Evolutionary conservation across 495 filamentous ascomycete genomes (phyloP), one percentile per base, ranked within the genome.

Genomic region (Penicillium salamii): DNA sequence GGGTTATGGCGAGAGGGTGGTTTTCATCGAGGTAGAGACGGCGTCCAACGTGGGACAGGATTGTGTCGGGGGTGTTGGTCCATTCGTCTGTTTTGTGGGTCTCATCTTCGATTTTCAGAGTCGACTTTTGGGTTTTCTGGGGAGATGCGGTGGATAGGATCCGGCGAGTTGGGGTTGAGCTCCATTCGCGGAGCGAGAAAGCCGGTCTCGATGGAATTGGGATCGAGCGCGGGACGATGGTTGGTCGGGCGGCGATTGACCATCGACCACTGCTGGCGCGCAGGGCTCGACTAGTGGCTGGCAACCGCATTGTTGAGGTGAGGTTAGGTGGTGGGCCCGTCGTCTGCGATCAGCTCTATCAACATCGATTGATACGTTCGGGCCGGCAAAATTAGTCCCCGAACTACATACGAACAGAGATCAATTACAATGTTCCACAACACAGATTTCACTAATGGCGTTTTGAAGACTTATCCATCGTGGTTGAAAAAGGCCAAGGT

Each of bases 1-100:
- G 85, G 4, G 93, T 97, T 60, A 97, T 93, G 49, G 82, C 79
- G 21, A 98, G 77, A 13, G 93, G 93, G 67, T 98, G 93, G 65
- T 92, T 84, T 54, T 84, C 83, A 68, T 92, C 83, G 17, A 95
- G 77, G 67, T 97, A 91, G 5, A 98, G 78, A 42, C 82, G 83
- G 41, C 88, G 85, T 36, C 81, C 75, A 42, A 95, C 75, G 48
- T 83, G 78, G 12, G 84, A 77, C 42, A 91, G 74, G 49, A 98
- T 88, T 46, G 83, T 83, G 9, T 80, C 63, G 12, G 95, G 82
- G 24, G 88, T 76, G 59, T 97, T 98, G 62, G 84, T 91, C 91
- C 90, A 97, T 40, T 80, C 62, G 53, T 97, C 92, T 18, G 77
- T 84, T 1, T 55, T 53, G 62, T 93, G 95, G 13, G 68, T 57